Base-by-base conservation (phyloP, 2,329 filamentous ascomycete species). In the Metarhizium brunneum region DNA sequence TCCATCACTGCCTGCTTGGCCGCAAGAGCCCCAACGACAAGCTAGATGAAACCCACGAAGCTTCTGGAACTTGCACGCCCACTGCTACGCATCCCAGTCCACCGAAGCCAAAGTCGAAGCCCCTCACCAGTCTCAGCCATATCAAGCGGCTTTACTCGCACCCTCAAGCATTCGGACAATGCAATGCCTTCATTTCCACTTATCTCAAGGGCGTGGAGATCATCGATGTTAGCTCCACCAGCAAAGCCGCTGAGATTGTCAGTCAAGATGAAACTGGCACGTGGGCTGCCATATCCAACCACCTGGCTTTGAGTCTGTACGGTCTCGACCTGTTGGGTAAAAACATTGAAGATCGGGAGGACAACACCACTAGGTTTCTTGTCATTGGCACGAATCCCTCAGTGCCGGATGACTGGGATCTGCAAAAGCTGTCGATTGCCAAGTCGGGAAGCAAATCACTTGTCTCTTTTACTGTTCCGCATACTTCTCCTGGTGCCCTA, bases 161-260 rank as follows among this genome's bases (percentile, higher is more conserved):
- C 71, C 92, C 92, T 10, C 94, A 99, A 72, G 94, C 91, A 32
- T 96, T 94, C 77, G 91, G 91, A 30, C 94, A 99, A 73, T 96
- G 92, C 71, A 84, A 85, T 48, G 71, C 67, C 8, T 96, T 96
- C 71, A 80, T 96, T 30, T 76, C 79, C 8, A 75, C 77, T 32
- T 76, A 88, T 63, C 81, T 96, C 59, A 85, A 84, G 62, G 82
- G 82, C 48, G 78, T 86, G n/a, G 90, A 95, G 73, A 80, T 85
- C 53, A 82, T 92, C 57, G 92, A 97, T 67, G 86, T 90, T 47
- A 87, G 85, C 58, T 94, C 88, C 32, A 99, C 94, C 6, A 92
- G 87, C 62, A 85, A 84, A 60, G 94, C 90, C 0, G 92, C 92
- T 1, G 84, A 92, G 70, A 80, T 95, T 42, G 88, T 88, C 0